Conservation (phyloP, 2,329 filamentous ascomycete genomes). For the Aspergillus ustus region DNA sequence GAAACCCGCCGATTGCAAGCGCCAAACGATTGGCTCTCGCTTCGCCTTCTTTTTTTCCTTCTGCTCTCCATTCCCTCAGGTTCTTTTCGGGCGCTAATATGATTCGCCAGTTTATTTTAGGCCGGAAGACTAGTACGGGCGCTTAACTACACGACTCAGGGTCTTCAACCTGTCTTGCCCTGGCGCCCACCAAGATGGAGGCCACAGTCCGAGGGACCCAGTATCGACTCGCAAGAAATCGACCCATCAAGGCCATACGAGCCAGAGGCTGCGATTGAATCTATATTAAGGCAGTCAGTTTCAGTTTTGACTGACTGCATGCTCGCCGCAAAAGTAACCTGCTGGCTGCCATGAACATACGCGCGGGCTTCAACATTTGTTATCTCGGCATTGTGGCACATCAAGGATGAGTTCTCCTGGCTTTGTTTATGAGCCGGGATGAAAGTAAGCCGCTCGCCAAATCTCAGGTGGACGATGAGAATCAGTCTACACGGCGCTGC, state of each 20-base stretch:
- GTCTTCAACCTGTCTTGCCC: background rate
- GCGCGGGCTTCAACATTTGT: background rate
- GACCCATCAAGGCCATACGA: background rate
- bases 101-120: constrained; percentile 8
- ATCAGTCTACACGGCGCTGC: background rate
- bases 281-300: background rate
- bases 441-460: too few species aligned
- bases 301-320: background rate
- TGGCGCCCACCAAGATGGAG: too few species aligned
- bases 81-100: background rate
- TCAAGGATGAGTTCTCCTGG: too few species aligned
- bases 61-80: background rate
- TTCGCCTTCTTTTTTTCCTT: background rate
- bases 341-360: background rate
- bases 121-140: background rate
- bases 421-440: too few species aligned
- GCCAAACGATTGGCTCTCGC: constrained; percentile 14
- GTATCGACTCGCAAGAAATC: background rate
- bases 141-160: background rate
- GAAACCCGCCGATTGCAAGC: constrained; percentile 12
- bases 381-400: background rate
- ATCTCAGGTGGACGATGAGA: too few species aligned
- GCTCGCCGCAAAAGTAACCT: background rate
- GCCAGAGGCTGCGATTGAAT: background rate
- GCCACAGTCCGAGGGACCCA: background rate